Percentiles rank a stretch among this genome's conserved stretches.
Evolutionary conservation across 345 rosid species (phyloP).

Genomic region (Acer campestre): DNA sequence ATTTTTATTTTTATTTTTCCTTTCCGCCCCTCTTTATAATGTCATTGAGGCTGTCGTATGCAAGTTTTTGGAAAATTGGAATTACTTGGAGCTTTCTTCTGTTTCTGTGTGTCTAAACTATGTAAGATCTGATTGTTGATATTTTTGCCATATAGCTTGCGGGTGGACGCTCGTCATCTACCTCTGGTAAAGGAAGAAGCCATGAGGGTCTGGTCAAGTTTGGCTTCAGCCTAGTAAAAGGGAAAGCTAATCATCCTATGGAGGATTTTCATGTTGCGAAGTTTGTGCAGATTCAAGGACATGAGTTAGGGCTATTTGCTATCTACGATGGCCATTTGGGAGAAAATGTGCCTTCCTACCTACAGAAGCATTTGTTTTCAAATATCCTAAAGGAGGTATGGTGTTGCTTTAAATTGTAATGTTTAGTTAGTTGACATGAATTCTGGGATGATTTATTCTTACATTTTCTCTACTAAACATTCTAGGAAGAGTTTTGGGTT

Average conservation of each 20-base stretch:
- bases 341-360: conserved; percentile 59
- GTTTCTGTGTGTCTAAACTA: background rate
- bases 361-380: conserved; percentile 68
- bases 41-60: background rate
- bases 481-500: conserved; percentile 68
- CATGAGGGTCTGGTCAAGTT: conserved; percentile 50
- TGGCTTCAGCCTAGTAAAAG: conserved; percentile 67
- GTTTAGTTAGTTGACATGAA: conserved; percentile 4
- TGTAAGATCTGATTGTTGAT: conserved; percentile 9
- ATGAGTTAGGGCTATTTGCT: conserved; percentile 73
- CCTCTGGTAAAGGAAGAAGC: conserved; percentile 62
- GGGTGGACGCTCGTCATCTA: conserved; percentile 56
- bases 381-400: conserved; percentile 68
- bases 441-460: conserved; percentile 15
- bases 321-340: conserved; percentile 83
- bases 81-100: background rate
- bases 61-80: conserved; percentile 5
- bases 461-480: conserved; percentile 11
- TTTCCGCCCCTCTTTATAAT: background rate
- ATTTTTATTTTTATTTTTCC: background rate
- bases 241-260: conserved; percentile 74
- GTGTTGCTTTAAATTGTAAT: conserved; percentile 12
- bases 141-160: conserved; percentile 37
- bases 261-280: conserved; percentile 83
- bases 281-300: conserved; percentile 47